Evolutionary conservation across 345 rosid species (phyloP), one percentile per base, ranked within the genome.

Genomic region (Euphorbia pulcherrima): DNA sequence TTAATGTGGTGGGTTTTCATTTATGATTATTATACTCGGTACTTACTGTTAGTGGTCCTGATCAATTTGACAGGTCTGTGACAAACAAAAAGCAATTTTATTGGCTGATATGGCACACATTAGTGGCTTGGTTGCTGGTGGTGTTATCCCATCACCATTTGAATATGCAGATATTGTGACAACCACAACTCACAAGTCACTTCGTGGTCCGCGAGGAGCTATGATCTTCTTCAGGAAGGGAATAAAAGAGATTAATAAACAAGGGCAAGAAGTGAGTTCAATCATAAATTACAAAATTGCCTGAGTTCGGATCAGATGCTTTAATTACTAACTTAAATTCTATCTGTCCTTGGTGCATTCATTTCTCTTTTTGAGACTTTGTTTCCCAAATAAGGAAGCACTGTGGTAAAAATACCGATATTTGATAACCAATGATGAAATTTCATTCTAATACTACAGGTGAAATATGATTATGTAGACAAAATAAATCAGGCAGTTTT

Each of bases 221-320:
- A 88, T 92, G 98, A 92, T 92, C 76, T 92, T 92, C 87, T 92
- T 85, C 78, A 86, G 90, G 80, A 93, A 90, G 83, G 98, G 96
- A 16, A 69, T 93, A 30, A 93, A 92, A 79, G 96, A 82, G 81
- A 62, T 90, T 41, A 86, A 88, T 82, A 90, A 92, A 80, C 85
- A 86, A 79, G 98, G 96, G 62, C 67, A 92, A 84, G 98, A 92
- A 86, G 98, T 90, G 68, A 72, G 84, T 78, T 3, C 35, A 48
- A 33, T 40, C 26, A 65, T 28, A 33, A 64, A 56, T 26, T 54
- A 53, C 37, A 39, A 11, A 30, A 44, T 44, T 16, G 17, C 16
- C 16, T 16, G 50, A 44, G 50, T 44, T 56, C 27, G 24, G 41
- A 60, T 13, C 16, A 48, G 76, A 35, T 40, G 55, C 23, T 20